Percentiles rank a stretch among this genome's conserved stretches.
phyloP scores from a whole-genome alignment of 1,284 basidiomycete species.

The Ustilago curta region DNA sequence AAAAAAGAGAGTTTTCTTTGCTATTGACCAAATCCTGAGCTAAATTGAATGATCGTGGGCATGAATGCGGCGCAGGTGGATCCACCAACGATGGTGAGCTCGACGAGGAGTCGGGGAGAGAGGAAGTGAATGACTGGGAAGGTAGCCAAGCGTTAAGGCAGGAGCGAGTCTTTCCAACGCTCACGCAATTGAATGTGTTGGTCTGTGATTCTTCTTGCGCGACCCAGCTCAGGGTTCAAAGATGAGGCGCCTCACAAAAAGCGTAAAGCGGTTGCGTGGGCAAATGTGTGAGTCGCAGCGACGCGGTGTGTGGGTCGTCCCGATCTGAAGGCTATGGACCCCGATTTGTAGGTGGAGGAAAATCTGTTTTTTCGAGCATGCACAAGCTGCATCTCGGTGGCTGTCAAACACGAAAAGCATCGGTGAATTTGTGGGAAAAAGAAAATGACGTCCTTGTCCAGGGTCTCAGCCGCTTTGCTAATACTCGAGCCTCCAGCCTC shows the following conservation, averaged over 20 bases:
- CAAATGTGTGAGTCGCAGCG: too few relatives aligned
- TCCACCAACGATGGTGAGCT: too few relatives aligned
- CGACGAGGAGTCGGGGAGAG: not conserved
- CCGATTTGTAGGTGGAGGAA: not conserved
- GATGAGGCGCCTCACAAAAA: not conserved
- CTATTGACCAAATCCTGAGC: too few relatives aligned
- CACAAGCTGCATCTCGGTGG: not conserved
- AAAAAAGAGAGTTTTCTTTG: too few relatives aligned
- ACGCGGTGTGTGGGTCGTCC: not conserved
- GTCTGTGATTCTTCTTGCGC: not conserved
- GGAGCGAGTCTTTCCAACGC: not conserved
- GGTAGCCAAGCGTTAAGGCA: not conserved
- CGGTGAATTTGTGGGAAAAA: not conserved
- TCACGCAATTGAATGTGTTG: not conserved
- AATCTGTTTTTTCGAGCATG: not conserved
- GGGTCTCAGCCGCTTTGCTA: constrained; percentile 4
- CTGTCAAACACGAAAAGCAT: not conserved
- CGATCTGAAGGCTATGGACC: not conserved
- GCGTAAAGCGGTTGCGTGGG: not conserved
- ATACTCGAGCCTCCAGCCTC: not conserved
- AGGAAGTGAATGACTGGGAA: not conserved
- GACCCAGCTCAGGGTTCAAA: constrained; percentile 1
- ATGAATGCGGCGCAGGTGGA: too few relatives aligned
- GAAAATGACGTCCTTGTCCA: constrained; percentile 1
- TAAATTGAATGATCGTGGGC: too few relatives aligned